Base-by-base conservation (phyloP, 768 basidiomycete species). In the Amanita rimosa region DNA sequence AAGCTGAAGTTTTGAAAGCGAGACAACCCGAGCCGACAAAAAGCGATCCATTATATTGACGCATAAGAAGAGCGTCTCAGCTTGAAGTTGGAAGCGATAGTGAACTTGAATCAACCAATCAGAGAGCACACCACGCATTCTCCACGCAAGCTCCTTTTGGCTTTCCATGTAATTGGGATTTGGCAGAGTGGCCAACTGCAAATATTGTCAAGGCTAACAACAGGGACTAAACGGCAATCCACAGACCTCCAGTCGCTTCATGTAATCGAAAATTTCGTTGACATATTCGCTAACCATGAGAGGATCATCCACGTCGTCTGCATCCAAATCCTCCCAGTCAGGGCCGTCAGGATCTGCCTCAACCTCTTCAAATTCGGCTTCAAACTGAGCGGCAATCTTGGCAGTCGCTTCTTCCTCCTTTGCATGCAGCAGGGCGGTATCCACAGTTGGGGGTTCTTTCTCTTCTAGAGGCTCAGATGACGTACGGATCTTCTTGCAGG, bases 51-150 rank as follows among this genome's bases (percentile, higher is more conserved):
- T 85, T 62, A 97, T 83, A 73, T 99, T 98, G 57, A 90, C 78
- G 57, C 84, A 83, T 49, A 98, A 78, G 71, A 96, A 98, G 39
- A 98, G 80, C 0, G 96, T 97, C 67, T 99, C 95, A 2, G 93
- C 86, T 6, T 94, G 74, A 9, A 97, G 75, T 54, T 85, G 83
- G 74, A 95, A 97, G 54, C 90, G 86, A 55, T 79, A 77, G 63
- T 98, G 96, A 17, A 98, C 84, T 67, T 94, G 92, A 55, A 98
- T 85, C 53, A 98, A 72, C 94, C 94, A 98, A 69, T 98, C 95
- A 51, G 86, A 84, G 22, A 98, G 76, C 54, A 97, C 87, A 6
- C 86, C 85, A 7, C 95, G 88, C 88, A 95, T 95, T 54, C 87
- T 85, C 95, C 95, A 98, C 1, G 88, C 85, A 36, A 99, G 76